phyloP scores from a whole-genome alignment of 108 stramenopile species.

The Fragilariopsis cylindrus region DNA sequence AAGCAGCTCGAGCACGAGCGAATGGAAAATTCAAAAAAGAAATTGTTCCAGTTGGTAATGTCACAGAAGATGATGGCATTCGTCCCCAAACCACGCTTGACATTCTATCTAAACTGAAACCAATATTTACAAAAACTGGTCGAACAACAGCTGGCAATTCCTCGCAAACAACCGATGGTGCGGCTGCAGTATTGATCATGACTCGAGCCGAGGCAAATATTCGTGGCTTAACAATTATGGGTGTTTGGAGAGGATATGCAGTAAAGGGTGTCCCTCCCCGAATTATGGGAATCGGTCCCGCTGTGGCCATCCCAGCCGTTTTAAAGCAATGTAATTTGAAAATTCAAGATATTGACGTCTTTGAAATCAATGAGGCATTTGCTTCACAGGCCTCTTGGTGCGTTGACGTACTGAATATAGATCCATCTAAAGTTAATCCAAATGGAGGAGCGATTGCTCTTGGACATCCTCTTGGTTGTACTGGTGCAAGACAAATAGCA shows the following conservation, averaged over 20 bases:
- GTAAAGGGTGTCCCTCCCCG: slow-evolving; percentile 90
- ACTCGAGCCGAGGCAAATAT: slow-evolving; percentile 65
- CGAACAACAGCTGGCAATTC: slow-evolving; percentile 94
- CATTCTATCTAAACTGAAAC: slow-evolving; percentile 71
- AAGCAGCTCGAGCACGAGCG: slow-evolving; percentile 80
- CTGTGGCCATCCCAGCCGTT: slow-evolving; percentile 90
- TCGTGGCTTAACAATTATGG: slow-evolving; percentile 76
- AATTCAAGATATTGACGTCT: slow-evolving; percentile 86
- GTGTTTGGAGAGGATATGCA: slow-evolving; percentile 76
- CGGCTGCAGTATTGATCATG: slow-evolving; percentile 93
- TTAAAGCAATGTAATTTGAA: slow-evolving; percentile 54
- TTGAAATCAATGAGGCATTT: slow-evolving; percentile 98
- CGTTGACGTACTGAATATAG: slow-evolving; percentile 60
- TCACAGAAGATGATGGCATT: slow-evolving; percentile 92
- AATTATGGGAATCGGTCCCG: slow-evolving; percentile 95
- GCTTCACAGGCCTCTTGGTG: slow-evolving; percentile 88
- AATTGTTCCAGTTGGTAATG: slow-evolving; percentile 82
- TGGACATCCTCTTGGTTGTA: slow-evolving; percentile 95
- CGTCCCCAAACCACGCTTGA: slow-evolving; percentile 78
- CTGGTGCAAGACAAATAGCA: slow-evolving; percentile 91
- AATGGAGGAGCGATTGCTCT: slow-evolving; percentile 97
- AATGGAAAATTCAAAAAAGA: slow-evolving; percentile 82
- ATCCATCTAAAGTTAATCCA: slow-evolving; percentile 86
- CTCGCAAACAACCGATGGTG: slow-evolving; percentile 94
- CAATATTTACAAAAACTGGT: slow-evolving; percentile 85